These are phyloP conservation scores for Buddleja alternifolia DNA, from an alignment of 257 asterid genomes.

Conservation along the genomic window DNA sequence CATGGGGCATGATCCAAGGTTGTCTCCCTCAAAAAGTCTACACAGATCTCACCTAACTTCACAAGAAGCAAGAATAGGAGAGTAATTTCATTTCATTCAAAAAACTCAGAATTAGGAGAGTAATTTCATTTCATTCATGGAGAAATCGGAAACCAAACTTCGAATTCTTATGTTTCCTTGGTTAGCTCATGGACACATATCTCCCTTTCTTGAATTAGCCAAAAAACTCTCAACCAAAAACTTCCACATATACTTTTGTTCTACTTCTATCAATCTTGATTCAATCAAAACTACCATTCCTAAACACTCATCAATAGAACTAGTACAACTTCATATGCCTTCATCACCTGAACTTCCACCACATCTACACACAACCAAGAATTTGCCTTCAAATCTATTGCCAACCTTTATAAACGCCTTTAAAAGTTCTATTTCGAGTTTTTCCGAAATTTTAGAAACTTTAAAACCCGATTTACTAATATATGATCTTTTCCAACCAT, in stretches of 20 bases:
- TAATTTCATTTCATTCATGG: conserved; percentile 24
- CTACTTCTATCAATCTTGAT: too few relatives aligned
- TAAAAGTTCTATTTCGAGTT: conserved; percentile 31
- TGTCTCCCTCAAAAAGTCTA: too few relatives aligned
- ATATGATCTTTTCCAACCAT: conserved; percentile 52
- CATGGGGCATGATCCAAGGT: too few relatives aligned
- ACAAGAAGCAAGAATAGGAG: too few relatives aligned
- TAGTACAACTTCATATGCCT: conserved; percentile 33
- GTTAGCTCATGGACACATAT: too few relatives aligned
- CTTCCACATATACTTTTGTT: too few relatives aligned
- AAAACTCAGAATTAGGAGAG: too few relatives aligned
- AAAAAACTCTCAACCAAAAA: too few relatives aligned
- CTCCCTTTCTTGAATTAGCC: too few relatives aligned
- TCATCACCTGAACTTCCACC: conserved; percentile 37
- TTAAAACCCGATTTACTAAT: conserved; percentile 43
- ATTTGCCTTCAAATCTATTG: too few relatives aligned
- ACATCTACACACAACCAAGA: conserved; percentile 37
- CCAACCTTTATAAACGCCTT: conserved; percentile 31
- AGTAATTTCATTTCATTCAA: too few relatives aligned
- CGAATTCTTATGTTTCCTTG: conserved; percentile 40
- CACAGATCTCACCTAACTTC: too few relatives aligned
- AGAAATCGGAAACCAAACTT: conserved; percentile 2
- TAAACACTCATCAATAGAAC: conserved; percentile 33
- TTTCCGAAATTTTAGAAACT: conserved; percentile 29
- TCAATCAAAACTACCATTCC: conserved; percentile 44